Evolutionary conservation across 257 asterid genomes (phyloP).

Genomic region (Euphrasia confusa): DNA sequence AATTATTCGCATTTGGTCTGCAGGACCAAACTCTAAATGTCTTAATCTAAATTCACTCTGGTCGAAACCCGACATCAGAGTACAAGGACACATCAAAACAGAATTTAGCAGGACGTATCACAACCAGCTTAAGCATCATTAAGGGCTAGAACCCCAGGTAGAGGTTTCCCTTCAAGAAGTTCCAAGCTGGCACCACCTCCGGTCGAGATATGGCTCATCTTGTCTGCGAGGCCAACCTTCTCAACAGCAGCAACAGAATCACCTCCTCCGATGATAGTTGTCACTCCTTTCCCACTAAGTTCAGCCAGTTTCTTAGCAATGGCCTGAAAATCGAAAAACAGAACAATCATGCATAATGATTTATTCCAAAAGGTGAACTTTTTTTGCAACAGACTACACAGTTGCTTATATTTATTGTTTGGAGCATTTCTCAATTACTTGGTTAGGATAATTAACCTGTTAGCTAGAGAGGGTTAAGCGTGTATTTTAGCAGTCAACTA

Average conservation of each 20-base stretch:
- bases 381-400: too few species aligned
- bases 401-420: too few species aligned
- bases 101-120: not conserved
- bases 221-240: constrained; percentile 39
- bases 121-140: constrained; percentile 26
- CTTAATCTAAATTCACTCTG: not conserved
- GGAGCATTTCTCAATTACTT: too few species aligned
- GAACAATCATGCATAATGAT: not conserved
- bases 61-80: not conserved
- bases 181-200: constrained; percentile 57
- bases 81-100: not conserved
- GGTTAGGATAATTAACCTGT: too few species aligned
- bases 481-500: too few species aligned
- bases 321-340: constrained; percentile 24
- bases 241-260: constrained; percentile 52
- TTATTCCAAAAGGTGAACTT: not conserved
- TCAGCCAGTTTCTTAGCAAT: constrained; percentile 45
- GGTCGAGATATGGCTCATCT: constrained; percentile 46
- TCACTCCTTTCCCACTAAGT: constrained; percentile 38
- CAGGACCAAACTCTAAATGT: not conserved
- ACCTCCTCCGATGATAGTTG: constrained; percentile 47
- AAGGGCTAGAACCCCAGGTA: constrained; percentile 46
- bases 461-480: too few species aligned
- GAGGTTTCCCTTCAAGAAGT: constrained; percentile 41
- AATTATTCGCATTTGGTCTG: not conserved